Evolutionary conservation across 1,139 yeast genomes (phyloP).

Genomic region (Eremothecium coryli): DNA sequence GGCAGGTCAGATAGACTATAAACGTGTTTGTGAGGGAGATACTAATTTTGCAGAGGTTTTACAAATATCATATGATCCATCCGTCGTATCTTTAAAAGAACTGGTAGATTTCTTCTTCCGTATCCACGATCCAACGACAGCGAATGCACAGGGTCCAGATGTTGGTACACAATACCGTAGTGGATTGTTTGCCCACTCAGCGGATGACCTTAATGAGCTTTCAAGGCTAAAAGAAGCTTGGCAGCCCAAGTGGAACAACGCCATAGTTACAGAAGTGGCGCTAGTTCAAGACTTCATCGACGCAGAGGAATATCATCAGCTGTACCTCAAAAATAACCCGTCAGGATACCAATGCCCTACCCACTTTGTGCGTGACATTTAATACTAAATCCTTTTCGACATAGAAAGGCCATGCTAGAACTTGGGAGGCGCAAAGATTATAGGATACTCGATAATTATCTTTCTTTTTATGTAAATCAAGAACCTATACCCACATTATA

Average conservation of each 20-base stretch:
- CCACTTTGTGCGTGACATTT: conserved; percentile 56
- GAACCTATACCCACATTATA: too few relatives aligned
- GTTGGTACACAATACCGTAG: conserved; percentile 78
- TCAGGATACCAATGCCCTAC: conserved; percentile 84
- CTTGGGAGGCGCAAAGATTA: too few relatives aligned
- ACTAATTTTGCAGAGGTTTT: conserved; percentile 73
- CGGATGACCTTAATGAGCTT: conserved; percentile 41
- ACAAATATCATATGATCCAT: conserved; percentile 76
- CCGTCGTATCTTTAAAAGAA: conserved; percentile 45
- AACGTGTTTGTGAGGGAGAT: conserved; percentile 62
- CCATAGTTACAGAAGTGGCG: conserved; percentile 58
- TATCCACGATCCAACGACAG: conserved; percentile 74
- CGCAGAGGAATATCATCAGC: conserved; percentile 90
- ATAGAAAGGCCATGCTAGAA: too few relatives aligned
- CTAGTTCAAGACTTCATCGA: conserved; percentile 69
- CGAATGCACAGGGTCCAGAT: conserved; percentile 70
- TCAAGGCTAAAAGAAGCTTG: conserved; percentile 35
- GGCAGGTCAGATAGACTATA: conserved; percentile 50
- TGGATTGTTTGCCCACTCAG: conserved; percentile 55
- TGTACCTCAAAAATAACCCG: conserved; percentile 70
- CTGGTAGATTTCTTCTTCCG: conserved; percentile 77
- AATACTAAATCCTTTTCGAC: too few relatives aligned
- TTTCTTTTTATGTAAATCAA: too few relatives aligned
- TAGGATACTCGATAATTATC: too few relatives aligned
- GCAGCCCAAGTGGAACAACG: conserved; percentile 49